Evolutionary conservation across 2,329 filamentous ascomycete genomes (phyloP).

Genomic region (Meredithiella fracta): DNA sequence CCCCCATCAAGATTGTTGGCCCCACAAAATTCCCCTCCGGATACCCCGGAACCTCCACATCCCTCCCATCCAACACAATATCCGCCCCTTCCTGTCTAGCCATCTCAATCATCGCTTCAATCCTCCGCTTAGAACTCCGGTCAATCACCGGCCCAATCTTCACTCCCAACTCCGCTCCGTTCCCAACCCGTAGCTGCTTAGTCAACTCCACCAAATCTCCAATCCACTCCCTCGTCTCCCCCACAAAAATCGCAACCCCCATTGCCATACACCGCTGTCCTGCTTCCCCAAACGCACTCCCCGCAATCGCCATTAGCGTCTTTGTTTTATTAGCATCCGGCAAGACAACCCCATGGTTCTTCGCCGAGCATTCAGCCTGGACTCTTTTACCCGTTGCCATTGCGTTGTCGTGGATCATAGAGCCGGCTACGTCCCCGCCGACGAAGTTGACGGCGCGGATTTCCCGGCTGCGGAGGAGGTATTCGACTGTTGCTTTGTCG

Average conservation of each 20-base stretch:
- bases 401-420: constrained; percentile 56
- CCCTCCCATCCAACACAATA: constrained; percentile 18
- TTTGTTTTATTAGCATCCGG: constrained; percentile 47
- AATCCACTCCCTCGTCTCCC: constrained; percentile 40
- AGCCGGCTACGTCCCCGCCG: constrained; percentile 53
- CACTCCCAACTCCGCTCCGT: constrained; percentile 15
- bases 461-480: constrained; percentile 48
- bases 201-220: constrained; percentile 45
- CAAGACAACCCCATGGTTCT: constrained; percentile 48
- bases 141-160: constrained; percentile 18
- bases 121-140: constrained; percentile 15
- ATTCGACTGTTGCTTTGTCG: constrained; percentile 38
- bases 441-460: constrained; percentile 66
- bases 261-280: constrained; percentile 46
- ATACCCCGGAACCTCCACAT: constrained; percentile 15
- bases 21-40: constrained; percentile 18
- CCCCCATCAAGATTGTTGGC: constrained; percentile 17
- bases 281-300: constrained; percentile 33
- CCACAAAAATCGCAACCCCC: constrained; percentile 45
- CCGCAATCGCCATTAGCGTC: constrained; percentile 36
- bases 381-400: constrained; percentile 47
- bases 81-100: constrained; percentile 17
- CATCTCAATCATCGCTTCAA: constrained; percentile 16
- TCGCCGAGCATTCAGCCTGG: constrained; percentile 51
- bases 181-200: constrained; percentile 29